Base-by-base conservation (phyloP, 129 eudicot species). In the Tagetes patula region DNA sequence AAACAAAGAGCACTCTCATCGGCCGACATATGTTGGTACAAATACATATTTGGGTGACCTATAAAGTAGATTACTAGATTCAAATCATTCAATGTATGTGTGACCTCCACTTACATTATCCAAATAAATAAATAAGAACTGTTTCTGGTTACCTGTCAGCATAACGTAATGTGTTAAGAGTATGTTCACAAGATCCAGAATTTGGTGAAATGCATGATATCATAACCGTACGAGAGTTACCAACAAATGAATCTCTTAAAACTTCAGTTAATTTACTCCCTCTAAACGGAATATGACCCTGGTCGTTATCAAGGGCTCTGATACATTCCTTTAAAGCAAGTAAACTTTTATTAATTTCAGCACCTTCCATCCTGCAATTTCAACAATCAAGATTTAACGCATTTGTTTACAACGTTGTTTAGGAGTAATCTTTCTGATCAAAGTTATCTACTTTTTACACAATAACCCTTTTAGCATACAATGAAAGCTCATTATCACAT, bases 301-400 rank as follows among this genome's bases (percentile, higher is more conserved):
- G 88, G 50, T 89, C 91, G 46, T 82, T 89, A 71, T 89, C 96
- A 53, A 89, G 96, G 36, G 91, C 96, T 82, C 96, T 72, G 65
- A 89, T 89, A 76, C 96, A 89, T 72, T 89, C 96, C 76, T 89
- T 89, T 14, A 89, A 75, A n/a, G 96, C 91, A n/a, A 89, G 87
- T 61, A 89, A 84, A 53, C 96, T 89, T 83, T 89, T 89, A 77
- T 89, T 89, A 36, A 89, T 89, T 70, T 86, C 96, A 50, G 96
- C 91, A 45, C 96, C 96, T 80, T 89, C 96, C 91, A 89, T 89
- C 58, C 96, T 89, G 80, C 78, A 79, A 62, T 14, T 33, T 66
- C 63, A 59, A 43, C 13, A 9, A 58, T 70, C 33, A 70, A 77
- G 89, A 45, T 80, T 1, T 14, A 62, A 78, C 65, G 61, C 45